Evolutionary conservation across 345 rosid genomes (phyloP).

Genomic region (Corymbia maculata): DNA sequence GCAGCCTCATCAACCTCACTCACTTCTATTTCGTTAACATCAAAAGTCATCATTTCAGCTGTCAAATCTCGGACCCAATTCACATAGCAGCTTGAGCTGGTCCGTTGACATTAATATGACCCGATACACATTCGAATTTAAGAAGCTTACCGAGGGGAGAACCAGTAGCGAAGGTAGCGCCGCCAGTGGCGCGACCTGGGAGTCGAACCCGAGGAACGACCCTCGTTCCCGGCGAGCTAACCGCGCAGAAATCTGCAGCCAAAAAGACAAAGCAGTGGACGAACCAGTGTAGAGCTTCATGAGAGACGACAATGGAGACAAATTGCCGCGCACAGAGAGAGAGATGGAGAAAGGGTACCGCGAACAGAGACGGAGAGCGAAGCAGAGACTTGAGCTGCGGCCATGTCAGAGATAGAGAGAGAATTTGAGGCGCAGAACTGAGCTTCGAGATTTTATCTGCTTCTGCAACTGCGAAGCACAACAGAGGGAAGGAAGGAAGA

Average conservation of each 20-base stretch:
- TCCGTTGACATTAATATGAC: not conserved
- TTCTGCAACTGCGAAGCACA: not conserved
- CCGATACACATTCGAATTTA: not conserved
- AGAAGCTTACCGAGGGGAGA: constrained; percentile 45
- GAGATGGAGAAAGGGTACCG: constrained; percentile 13
- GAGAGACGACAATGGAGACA: not conserved
- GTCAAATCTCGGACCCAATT: not conserved
- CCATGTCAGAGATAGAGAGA: constrained; percentile 13
- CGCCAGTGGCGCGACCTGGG: constrained; percentile 17
- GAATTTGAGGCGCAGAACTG: not conserved
- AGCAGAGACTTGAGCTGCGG: constrained; percentile 54
- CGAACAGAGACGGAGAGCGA: constrained; percentile 35
- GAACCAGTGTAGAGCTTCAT: not conserved
- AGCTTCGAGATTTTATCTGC: not conserved
- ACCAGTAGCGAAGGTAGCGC: constrained; percentile 50
- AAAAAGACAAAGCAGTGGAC: not conserved
- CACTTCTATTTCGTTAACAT: not conserved
- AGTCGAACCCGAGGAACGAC: constrained; percentile 1
- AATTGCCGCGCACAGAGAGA: not conserved
- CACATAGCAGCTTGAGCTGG: not conserved
- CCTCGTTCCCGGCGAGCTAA: constrained; percentile 7
- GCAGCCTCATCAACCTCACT: not conserved
- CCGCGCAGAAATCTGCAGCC: constrained; percentile 24
- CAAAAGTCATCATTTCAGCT: not conserved
- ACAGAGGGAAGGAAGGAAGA: not conserved